A percentile compares a stretch with the other conserved stretches of the same genome.
phyloP scores from a whole-genome alignment of 306 rosid species.

The Cicer yamashitae region DNA sequence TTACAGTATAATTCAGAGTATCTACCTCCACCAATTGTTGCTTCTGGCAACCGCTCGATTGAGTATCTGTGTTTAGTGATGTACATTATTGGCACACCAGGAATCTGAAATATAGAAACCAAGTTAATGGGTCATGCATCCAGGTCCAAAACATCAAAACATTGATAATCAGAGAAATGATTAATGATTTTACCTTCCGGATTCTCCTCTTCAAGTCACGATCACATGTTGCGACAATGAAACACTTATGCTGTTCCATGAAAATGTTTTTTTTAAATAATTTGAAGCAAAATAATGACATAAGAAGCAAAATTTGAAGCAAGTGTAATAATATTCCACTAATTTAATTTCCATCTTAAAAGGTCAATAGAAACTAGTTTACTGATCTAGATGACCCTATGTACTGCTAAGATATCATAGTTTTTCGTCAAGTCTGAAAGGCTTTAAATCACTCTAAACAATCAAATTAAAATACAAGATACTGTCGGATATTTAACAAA shows the following conservation, averaged over 20 bases:
- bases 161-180: not conserved
- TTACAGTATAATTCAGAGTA: not conserved
- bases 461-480: not conserved
- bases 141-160: slow-evolving; percentile 5
- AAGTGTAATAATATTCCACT: not conserved
- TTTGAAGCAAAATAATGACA: slow-evolving; percentile 13
- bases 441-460: not conserved
- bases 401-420: slow-evolving; percentile 21
- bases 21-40: slow-evolving; percentile 94
- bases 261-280: slow-evolving; percentile 37
- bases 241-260: slow-evolving; percentile 79
- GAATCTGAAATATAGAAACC: slow-evolving; percentile 62
- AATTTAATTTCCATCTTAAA: too few species aligned
- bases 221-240: slow-evolving; percentile 92
- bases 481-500: not conserved
- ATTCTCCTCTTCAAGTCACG: slow-evolving; percentile 92
- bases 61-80: slow-evolving; percentile 85
- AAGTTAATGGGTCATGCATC: slow-evolving; percentile 17
- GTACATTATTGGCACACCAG: slow-evolving; percentile 97
- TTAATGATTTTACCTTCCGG: slow-evolving; percentile 67
- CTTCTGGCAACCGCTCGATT: slow-evolving; percentile 91
- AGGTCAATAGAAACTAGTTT: not conserved
- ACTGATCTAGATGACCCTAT: not conserved
- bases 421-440: not conserved
- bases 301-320: slow-evolving; percentile 22